Evolutionary conservation across 2,329 filamentous ascomycete species (phyloP).

Genomic region (Moelleriella libera): DNA sequence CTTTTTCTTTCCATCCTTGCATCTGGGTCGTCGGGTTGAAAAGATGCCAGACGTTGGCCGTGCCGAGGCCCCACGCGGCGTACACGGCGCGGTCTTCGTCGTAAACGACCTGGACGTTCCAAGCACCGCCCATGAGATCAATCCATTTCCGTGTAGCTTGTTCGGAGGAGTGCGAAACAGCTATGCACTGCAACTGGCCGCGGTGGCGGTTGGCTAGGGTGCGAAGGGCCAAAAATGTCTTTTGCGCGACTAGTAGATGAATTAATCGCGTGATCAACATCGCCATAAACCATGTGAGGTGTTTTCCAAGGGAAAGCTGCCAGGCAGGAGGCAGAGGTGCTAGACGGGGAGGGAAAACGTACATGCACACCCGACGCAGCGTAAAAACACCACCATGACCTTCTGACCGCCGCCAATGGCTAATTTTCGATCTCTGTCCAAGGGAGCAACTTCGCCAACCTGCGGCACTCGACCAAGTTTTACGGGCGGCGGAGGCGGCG

Average conservation of each 20-base stretch:
- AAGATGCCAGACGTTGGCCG: constrained; percentile 34
- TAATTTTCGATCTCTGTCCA: constrained; percentile 30
- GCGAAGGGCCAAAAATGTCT: constrained; percentile 41
- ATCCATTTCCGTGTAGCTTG: constrained; percentile 43
- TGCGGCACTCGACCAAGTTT: constrained; percentile 28
- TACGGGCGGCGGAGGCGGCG: constrained; percentile 34
- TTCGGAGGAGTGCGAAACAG: constrained; percentile 43
- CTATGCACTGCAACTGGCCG: constrained; percentile 35
- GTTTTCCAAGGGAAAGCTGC: too few relatives aligned
- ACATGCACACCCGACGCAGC: constrained; percentile 43
- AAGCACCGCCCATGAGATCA: constrained; percentile 40
- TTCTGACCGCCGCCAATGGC: constrained; percentile 27
- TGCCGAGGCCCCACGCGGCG: constrained; percentile 43
- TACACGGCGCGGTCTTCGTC: constrained; percentile 43
- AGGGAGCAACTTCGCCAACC: constrained; percentile 32
- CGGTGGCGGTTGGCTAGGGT: constrained; percentile 37
- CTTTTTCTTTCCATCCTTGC: constrained; percentile 38
- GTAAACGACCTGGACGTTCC: constrained; percentile 39
- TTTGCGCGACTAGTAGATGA: constrained; percentile 32
- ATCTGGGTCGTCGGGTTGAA: constrained; percentile 38
- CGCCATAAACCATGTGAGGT: not conserved
- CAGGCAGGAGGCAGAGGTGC: not conserved
- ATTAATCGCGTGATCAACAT: not conserved
- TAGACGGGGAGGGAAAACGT: constrained; percentile 10
- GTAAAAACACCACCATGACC: constrained; percentile 35